Evolutionary conservation across 169 alveolate species (phyloP).

Genomic region (Cryptosporidium felis): DNA sequence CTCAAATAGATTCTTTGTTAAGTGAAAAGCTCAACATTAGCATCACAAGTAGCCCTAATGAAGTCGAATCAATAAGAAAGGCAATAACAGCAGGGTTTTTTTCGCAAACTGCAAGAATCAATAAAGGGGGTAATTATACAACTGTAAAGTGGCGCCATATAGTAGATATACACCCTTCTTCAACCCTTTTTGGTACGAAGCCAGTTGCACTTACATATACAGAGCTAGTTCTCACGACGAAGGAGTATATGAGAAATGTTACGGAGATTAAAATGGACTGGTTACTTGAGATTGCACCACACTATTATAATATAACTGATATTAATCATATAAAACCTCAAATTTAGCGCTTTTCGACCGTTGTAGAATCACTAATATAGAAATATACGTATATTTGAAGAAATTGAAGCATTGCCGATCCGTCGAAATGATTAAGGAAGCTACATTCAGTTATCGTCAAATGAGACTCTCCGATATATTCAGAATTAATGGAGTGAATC

Average conservation of each 20-base stretch:
- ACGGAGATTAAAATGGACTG: slow-evolving; percentile 93
- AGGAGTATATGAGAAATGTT: slow-evolving; percentile 95
- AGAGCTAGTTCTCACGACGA: slow-evolving; percentile 93
- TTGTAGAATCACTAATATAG: too few relatives aligned
- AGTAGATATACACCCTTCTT: slow-evolving; percentile 94
- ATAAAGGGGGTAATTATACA: slow-evolving; percentile 88
- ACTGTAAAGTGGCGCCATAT: slow-evolving; percentile 94
- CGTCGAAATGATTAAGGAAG: too few relatives aligned
- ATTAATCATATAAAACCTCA: too few relatives aligned
- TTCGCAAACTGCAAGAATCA: slow-evolving; percentile 91
- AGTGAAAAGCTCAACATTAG: slow-evolving; percentile 82
- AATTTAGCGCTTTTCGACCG: too few relatives aligned
- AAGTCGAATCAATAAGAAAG: slow-evolving; percentile 88
- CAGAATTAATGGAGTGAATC: slow-evolving; percentile 86
- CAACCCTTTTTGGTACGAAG: slow-evolving; percentile 87
- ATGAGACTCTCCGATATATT: slow-evolving; percentile 80
- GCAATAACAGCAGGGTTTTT: slow-evolving; percentile 92
- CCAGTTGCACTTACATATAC: slow-evolving; percentile 91
- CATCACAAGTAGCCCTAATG: slow-evolving; percentile 78
- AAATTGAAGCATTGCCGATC: too few relatives aligned
- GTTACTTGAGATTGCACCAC: slow-evolving; percentile 97
- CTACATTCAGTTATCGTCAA: slow-evolving; percentile 45
- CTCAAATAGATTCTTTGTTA: slow-evolving; percentile 89
- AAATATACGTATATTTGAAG: too few relatives aligned
- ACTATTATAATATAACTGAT: slow-evolving; percentile 83